Evolutionary conservation across 257 asterid species (phyloP), one percentile per base, ranked within the genome.

Genomic region (Primulina huaijiensis): DNA sequence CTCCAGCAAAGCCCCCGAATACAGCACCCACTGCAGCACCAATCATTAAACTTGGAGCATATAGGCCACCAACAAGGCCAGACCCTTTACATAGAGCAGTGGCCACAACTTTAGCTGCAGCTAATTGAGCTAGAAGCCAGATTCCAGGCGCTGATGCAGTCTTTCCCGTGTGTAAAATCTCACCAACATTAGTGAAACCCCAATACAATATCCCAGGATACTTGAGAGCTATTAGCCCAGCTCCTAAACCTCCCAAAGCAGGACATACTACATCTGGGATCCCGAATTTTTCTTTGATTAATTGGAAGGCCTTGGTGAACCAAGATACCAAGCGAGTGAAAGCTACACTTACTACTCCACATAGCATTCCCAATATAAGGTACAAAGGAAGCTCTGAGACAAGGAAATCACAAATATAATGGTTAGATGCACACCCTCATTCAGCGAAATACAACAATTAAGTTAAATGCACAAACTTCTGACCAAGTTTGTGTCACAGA

Each of bases 1-100:
- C 95, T 43, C 98, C 96, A 11, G 99, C 92, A 70, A 81, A 75
- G 69, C 97, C 99, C 59, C 99, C 99, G 80, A 94, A 94, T 27
- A 91, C 96, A 35, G 98, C 99, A 72, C 99, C 99, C 20, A 91
- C 95, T 71, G 98, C 97, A 74, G 99, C 96, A 82, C 99, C 99
- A 75, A 94, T 91, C 99, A 94, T 94, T 80, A 94, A 82, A 80
- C 98, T 94, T 65, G 99, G 99, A 60, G 99, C 99, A 77, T 94
- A 94, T 53, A 94, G 61, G 43, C 98, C 99, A 62, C 99, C 98
- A 66, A 91, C 99, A 72, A 94, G 96, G 67, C 93, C 95, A 79
- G 97, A 91, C 60, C 97, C 99, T 78, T 86, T 94, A 70, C 98
- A 94, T 33, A 94, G 84, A 77, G 99, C 79, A 65, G 99, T 88